Base-by-base conservation (phyloP, 1,139 yeast species). In the Protomyces gravidus region DNA sequence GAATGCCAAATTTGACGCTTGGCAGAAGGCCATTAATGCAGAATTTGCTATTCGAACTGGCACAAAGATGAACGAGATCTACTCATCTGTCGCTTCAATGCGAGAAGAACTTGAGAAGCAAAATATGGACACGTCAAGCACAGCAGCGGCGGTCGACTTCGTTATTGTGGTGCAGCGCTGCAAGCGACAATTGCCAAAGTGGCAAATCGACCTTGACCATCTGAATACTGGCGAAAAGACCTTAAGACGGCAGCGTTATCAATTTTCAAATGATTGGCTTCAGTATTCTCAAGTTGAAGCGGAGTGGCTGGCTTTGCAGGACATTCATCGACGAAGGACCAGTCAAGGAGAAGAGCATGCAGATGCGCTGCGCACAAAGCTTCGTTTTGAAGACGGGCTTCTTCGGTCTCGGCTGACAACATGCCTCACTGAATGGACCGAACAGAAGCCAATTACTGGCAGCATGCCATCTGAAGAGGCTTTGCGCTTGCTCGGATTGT, bases 261-360 rank as follows among this genome's bases (percentile, higher is more conserved):
- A 75, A 45, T 78, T 82, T 59, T 80, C 85, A 0, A 53, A 69
- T 0, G 77, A 78, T 27, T 86, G 92, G 88, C 64, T 84, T 1
- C 80, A 75, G 67, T 75, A 76, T 47, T 94, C 86, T 50, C 94
- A 86, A 65, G 65, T 88, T 1, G 84, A 81, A 27, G 76, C 75
- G 61, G 81, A 80, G 58, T 69, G 78, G 62, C 69, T 75, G 0
- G 75, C 80, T 4, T 69, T 86, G 7, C 65, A 68, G 0, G 77
- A 80, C 21, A 70, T 84, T 2, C 64, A 82, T 28, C 67, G 66
- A 0, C 70, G 71, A 36, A 80, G 80, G 64, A 67, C 70, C 45
- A 36, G 26, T 32, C 39, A 53, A 17, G 60, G 63, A 2, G 45
- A 50, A n/a, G 63, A 62, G 39, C 64, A 65, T 25, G 21, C 58